Base-by-base conservation (phyloP, 768 basidiomycete genomes). In the Amyloporia xantha region DNA sequence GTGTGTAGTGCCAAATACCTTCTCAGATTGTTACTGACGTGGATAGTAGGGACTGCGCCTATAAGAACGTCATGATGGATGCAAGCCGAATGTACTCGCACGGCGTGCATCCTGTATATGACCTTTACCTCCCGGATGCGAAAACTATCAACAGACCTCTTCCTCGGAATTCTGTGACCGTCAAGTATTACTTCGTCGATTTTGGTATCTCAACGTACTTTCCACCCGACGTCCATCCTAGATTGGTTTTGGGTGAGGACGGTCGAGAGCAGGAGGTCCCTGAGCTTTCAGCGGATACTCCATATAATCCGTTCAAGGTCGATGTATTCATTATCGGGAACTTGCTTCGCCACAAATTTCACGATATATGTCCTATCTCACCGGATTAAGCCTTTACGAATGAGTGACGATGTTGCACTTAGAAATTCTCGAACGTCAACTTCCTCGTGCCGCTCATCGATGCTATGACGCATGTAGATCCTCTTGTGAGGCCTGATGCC, bases 261-360 rank as follows among this genome's bases (percentile, higher is more conserved):
- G 39, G 57, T 0, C 54, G 60, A 1, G 59, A 60, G 25, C 44
- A 43, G 10, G 42, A 52, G 2, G 55, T 59, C 0, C 63, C 65
- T 0, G 63, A 66, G 24, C 55, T 67, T 4, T 49, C 40, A 5
- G 36, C 36, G 1, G 48, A 47, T 1, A 27, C 47, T 3, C 60
- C 65, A 0, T 64, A 62, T 15, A 58, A 68, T 26, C 60, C 64
- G 0, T 68, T 62, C 54, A 65, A 62, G 41, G 21, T 61, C 1
- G 66, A 68, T 20, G 44, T 68, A 0, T 64, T 56, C 46, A 60
- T 57, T 0, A 54, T 65, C 1, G 66, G 64, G 2, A 51, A 62
- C 20, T 25, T 65, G 5, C 60, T 60, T 24, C 36, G 50, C n/a
- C 50, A 47, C 5, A 53, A 59, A 21, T 55, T 62, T 15, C 50